Base-by-base conservation (phyloP, 768 basidiomycete genomes). In the Terana coerulea region DNA sequence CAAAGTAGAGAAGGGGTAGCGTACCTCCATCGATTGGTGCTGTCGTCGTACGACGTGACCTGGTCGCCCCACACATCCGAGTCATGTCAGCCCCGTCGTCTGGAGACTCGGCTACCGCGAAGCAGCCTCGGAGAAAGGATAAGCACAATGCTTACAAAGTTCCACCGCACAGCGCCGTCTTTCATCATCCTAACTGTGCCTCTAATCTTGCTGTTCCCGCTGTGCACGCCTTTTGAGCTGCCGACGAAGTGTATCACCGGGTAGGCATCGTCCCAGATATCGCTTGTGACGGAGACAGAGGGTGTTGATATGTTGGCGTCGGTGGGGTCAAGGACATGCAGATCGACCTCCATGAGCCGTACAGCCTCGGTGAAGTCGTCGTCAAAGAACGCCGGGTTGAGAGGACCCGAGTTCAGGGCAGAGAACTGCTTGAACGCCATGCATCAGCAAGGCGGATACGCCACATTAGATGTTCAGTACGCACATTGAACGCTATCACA, bases 291-390 rank as follows among this genome's bases (percentile, higher is more conserved):
- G 7, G 35, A 5, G 15, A 37, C 15, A 5, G 21, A 19, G 25
- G 42, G 42, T 4, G 42, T 26, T 28, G 42, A 43, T 19, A 21
- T 33, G 6, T n/a, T 29, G 2, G 43, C n/a, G 45, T 31, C 45
- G 25, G 31, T 19, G 5, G 40, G 17, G 36, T 51, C 54, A 22
- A 44, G 72, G 44, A 88, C 60, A 26, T 67, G 68, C 15, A 88
- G 67, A 43, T 76, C 72, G 50, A 86, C 65, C 51, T 81, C 77
- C 39, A 88, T 75, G 34, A 86, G 72, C 14, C 83, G 78, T 6
- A 80, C 80, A 3, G 83, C 84, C 61, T 89, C 87, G 33, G 76
- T 73, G 60, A 87, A 84, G 3, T 72, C 67, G 49, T 80, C 63
- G 19, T 73, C 75, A 57, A 78, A 74, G 62, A 79, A 76, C 6